phyloP scores from a whole-genome alignment of 805 yeast genomes.

The Gaillardinia entomophila region DNA sequence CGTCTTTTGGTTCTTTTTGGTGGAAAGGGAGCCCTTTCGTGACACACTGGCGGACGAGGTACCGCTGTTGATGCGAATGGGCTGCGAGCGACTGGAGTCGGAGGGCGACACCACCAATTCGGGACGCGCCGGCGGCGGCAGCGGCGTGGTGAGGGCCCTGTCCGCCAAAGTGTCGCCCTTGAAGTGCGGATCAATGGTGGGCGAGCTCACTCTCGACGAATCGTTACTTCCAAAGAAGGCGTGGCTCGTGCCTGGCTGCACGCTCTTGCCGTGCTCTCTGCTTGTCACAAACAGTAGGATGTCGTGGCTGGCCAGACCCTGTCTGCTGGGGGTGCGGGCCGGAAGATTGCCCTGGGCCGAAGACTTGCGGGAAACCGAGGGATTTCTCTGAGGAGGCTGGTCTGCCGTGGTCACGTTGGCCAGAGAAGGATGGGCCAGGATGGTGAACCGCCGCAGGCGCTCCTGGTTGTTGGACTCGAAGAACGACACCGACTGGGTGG shows the following conservation, averaged over 20 bases:
- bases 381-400: constrained; percentile 1
- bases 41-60: constrained; percentile 6
- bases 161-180: constrained; percentile 4
- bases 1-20: constrained; percentile 42
- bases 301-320: constrained; percentile 3
- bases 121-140: constrained; percentile 2
- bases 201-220: constrained; percentile 14
- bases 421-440: constrained; percentile 38
- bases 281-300: constrained; percentile 5
- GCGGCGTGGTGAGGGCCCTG: constrained; percentile 2
- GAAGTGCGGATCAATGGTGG: constrained; percentile 10
- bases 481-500: constrained; percentile 25
- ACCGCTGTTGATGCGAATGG: constrained; percentile 11
- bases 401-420: constrained; percentile 14
- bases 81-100: constrained; percentile 12
- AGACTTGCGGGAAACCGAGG: constrained; percentile 7
- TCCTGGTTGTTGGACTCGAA: constrained; percentile 31
- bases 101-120: constrained; percentile 2
- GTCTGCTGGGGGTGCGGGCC: constrained; percentile 2
- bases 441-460: constrained; percentile 35
- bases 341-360: constrained; percentile 2
- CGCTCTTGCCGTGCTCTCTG: not conserved
- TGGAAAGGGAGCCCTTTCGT: constrained; percentile 15
- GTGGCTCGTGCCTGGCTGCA: not conserved
- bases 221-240: constrained; percentile 3